Conservation (phyloP, 192 early-diverging fungal species). For the Linnemannia elongata region DNA sequence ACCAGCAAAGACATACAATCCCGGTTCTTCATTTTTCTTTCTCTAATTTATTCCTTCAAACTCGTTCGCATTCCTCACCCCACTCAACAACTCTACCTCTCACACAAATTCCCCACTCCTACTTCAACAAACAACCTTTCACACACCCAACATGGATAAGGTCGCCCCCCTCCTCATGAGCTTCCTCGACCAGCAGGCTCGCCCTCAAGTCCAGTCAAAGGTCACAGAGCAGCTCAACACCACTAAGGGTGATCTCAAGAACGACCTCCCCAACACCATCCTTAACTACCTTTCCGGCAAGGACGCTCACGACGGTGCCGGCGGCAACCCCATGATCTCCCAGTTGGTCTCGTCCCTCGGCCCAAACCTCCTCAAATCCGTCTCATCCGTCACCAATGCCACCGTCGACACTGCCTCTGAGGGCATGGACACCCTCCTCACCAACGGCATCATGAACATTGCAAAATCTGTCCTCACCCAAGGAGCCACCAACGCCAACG, state of each 20-base stretch:
- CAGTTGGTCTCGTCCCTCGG: slow-evolving; percentile 26
- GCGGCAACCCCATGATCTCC: slow-evolving; percentile 28
- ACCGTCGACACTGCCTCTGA: slow-evolving; percentile 48
- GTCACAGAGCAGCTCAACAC: slow-evolving; percentile 39
- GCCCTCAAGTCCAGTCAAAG: slow-evolving; percentile 27
- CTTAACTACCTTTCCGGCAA: slow-evolving; percentile 34
- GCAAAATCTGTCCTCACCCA: slow-evolving; percentile 39
- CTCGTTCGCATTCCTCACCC: background rate
- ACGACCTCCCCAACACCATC: slow-evolving; percentile 35
- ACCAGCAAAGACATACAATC: background rate
- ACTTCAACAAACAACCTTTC: background rate
- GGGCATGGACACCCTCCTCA: slow-evolving; percentile 45
- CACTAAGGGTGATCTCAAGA: slow-evolving; percentile 42
- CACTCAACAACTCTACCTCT: background rate
- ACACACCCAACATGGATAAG: slow-evolving; percentile 22
- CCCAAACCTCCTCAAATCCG: slow-evolving; percentile 22
- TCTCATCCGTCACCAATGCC: slow-evolving; percentile 23
- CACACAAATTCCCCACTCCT: too few species aligned
- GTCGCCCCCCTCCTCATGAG: slow-evolving; percentile 30
- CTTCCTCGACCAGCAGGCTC: slow-evolving; percentile 41
- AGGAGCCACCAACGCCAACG: background rate
- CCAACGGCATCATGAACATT: slow-evolving; percentile 46
- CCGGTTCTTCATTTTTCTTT: background rate
- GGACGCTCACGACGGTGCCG: background rate
- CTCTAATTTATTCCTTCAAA: background rate